Conservation (phyloP, 2,329 filamentous ascomycete species). For the Diaporthe australafricana region DNA sequence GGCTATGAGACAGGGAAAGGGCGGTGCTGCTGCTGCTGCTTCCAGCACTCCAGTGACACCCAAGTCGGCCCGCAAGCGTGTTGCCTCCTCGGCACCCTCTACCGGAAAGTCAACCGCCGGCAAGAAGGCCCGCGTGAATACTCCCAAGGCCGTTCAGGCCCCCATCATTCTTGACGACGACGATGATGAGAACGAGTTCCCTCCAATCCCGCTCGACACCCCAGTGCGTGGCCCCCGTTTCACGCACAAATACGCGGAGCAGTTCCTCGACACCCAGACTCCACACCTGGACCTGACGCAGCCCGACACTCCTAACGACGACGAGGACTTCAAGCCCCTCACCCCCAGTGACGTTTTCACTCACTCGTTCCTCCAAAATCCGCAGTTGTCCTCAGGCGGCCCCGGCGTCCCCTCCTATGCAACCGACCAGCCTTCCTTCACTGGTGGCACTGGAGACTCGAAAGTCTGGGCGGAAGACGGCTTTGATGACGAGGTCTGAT, state of each 20-base stretch:
- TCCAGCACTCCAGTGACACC: constrained; percentile 15
- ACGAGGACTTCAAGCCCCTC: constrained; percentile 27
- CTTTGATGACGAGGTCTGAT: constrained; percentile 22
- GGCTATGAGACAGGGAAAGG: constrained; percentile 48
- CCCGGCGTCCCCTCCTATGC: background rate
- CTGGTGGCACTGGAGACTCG: background rate
- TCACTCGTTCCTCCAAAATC: constrained; percentile 13
- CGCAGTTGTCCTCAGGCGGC: background rate
- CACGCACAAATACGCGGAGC: background rate
- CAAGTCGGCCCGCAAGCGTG: constrained; percentile 32
- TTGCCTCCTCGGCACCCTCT: constrained; percentile 28
- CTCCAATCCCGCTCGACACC: background rate
- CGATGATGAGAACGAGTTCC: background rate
- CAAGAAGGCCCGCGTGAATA: constrained; percentile 30
- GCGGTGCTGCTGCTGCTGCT: background rate
- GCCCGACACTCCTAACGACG: constrained; percentile 36
- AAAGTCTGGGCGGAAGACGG: background rate
- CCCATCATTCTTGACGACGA: constrained; percentile 10
- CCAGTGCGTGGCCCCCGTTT: background rate
- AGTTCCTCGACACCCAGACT: background rate
- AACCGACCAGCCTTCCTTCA: background rate
- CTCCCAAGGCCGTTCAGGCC: background rate
- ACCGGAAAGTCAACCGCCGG: constrained; percentile 29
- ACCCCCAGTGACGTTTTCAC: constrained; percentile 9
- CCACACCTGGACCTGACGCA: constrained; percentile 38